Conservation (phyloP, 164 flowering plant species). For the Vitis rotundifolia region DNA sequence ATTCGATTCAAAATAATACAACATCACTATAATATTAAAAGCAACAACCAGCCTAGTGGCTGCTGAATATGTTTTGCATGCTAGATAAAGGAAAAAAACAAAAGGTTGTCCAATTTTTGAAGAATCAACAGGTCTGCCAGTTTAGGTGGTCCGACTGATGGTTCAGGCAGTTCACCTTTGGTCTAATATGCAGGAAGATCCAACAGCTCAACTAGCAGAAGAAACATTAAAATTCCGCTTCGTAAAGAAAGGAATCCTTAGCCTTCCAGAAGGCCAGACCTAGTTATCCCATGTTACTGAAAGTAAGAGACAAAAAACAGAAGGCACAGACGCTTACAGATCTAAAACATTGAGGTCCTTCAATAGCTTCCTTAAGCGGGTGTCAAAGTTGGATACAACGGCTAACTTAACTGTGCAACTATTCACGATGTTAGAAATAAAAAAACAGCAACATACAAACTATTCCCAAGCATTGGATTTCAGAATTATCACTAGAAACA, state of each 20-base stretch:
- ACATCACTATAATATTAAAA: no score
- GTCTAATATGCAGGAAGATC: no score
- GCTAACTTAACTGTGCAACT: slow-evolving; percentile 76
- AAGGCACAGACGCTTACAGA: slow-evolving; percentile 47
- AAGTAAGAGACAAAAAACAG: slow-evolving; percentile 3
- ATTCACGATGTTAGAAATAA: slow-evolving; percentile 13
- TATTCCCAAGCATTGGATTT: not conserved
- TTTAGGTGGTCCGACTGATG: no score
- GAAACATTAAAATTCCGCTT: not conserved
- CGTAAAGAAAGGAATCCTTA: not conserved
- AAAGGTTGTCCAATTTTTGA: no score
- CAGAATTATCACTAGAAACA: not conserved
- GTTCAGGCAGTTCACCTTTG: no score
- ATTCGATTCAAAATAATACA: not conserved
- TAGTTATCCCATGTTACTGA: no score
- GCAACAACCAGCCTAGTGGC: no score
- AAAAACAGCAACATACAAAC: slow-evolving; percentile 1
- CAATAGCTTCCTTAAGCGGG: slow-evolving; percentile 84
- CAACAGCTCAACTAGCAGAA: no score
- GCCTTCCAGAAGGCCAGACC: not conserved
- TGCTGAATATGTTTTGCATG: no score
- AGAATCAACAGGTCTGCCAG: no score
- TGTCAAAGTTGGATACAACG: slow-evolving; percentile 94
- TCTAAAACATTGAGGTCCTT: slow-evolving; percentile 75
- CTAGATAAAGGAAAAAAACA: no score